Percentiles rank a stretch among this genome's conserved stretches.
These are phyloP conservation scores for Silybum marianum DNA, from an alignment of 129 eudicot genomes.

Conservation along the genomic window DNA sequence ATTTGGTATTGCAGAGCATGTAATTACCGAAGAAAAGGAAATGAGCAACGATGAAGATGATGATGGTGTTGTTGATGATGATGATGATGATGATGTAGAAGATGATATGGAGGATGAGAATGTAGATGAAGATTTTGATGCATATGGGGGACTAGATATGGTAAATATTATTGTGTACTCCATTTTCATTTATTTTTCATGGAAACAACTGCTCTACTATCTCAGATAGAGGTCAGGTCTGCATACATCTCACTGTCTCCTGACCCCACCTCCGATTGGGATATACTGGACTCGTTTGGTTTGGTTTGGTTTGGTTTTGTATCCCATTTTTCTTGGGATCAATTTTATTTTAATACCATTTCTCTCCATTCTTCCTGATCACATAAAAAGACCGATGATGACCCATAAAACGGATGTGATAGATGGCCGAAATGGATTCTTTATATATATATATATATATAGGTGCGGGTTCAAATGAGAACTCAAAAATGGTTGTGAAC, in stretches of 20 bases:
- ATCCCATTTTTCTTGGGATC: not conserved
- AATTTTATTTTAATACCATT: not conserved
- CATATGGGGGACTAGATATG: constrained; percentile 46
- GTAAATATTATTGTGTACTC: constrained; percentile 25
- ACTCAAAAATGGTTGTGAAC: too few species aligned
- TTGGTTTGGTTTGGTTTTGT: not conserved
- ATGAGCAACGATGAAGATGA: constrained; percentile 36
- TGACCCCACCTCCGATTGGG: not conserved
- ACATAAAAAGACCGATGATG: not conserved
- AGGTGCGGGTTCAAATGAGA: too few species aligned
- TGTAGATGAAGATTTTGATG: constrained; percentile 60
- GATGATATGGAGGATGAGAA: constrained; percentile 77
- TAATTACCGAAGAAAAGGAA: constrained; percentile 56
- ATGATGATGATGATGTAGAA: constrained; percentile 53
- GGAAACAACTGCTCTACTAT: not conserved
- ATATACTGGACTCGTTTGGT: not conserved
- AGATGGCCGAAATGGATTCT: not conserved
- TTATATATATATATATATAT: not conserved
- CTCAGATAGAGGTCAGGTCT: not conserved
- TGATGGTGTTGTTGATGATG: constrained; percentile 34
- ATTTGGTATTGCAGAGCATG: constrained; percentile 42
- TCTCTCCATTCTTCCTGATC: not conserved
- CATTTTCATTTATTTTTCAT: not conserved
- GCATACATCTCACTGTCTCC: not conserved
- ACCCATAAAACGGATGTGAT: not conserved